A percentile compares a stretch with the other conserved stretches of the same genome.
Conservation (phyloP, 2,329 filamentous ascomycete genomes). For the Tolypocladium album region DNA sequence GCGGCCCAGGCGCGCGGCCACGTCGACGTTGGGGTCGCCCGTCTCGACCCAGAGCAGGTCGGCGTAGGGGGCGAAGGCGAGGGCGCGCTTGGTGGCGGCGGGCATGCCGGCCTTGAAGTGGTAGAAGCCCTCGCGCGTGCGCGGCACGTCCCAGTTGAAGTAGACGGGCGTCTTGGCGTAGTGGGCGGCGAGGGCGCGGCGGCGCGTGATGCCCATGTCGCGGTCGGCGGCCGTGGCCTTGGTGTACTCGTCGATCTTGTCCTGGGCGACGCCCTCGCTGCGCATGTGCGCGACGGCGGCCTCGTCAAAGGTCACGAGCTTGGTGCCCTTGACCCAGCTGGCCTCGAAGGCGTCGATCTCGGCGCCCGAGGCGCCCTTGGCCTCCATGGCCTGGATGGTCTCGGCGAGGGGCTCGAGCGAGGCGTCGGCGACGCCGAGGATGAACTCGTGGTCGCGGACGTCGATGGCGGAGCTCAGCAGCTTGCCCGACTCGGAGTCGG, state of each 20-base stretch:
- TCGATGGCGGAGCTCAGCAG: conserved; percentile 87
- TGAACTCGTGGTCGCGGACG: conserved; percentile 92
- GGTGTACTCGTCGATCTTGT: conserved; percentile 59
- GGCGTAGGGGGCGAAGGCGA: conserved; percentile 83
- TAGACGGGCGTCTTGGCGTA: conserved; percentile 58
- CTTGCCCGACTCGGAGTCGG: conserved; percentile 88
- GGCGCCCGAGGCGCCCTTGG: conserved; percentile 59
- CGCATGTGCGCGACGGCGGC: conserved; percentile 68
- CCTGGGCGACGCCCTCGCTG: conserved; percentile 50
- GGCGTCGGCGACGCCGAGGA: conserved; percentile 70
- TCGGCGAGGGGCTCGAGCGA: conserved; percentile 75
- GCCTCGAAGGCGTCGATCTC: conserved; percentile 85
- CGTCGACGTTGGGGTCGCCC: conserved; percentile 71
- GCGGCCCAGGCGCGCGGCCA: conserved; percentile 63
- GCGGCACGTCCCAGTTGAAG: conserved; percentile 86
- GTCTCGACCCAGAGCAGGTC: conserved; percentile 98
- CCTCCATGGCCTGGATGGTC: conserved; percentile 82
- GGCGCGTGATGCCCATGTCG: conserved; percentile 67
- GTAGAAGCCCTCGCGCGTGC: conserved; percentile 89
- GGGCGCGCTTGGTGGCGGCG: conserved; percentile 84
- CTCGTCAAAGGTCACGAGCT: conserved; percentile 85
- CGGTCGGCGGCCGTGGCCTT: conserved; percentile 49
- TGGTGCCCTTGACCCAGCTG: conserved; percentile 76
- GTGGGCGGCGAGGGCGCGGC: conserved; percentile 59
- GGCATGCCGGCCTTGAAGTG: conserved; percentile 77